Evolutionary conservation across 208 protist genomes (phyloP).

Genomic region (Plasmodiophora brassicae): DNA sequence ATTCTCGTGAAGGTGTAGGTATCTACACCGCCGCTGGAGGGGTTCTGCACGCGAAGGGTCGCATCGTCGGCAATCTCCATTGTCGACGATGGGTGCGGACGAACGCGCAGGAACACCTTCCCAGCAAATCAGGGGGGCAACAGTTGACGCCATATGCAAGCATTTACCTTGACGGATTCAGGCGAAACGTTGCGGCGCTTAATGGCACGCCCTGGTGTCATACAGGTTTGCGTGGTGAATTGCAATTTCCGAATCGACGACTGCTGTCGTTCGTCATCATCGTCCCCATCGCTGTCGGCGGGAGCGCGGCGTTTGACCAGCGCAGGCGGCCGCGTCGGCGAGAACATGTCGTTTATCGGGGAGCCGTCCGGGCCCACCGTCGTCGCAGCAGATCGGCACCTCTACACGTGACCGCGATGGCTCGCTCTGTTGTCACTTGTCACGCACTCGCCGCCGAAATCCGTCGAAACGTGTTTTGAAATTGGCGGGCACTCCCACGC

Average conservation of each 20-base stretch:
- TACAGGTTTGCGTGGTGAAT: not conserved
- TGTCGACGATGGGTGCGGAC: not conserved
- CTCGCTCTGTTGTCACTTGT: too few species aligned
- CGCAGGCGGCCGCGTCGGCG: too few species aligned
- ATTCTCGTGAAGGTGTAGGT: not conserved
- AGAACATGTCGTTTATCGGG: too few species aligned
- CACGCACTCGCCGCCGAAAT: too few species aligned
- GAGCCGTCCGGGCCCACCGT: too few species aligned
- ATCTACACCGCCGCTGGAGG: not conserved
- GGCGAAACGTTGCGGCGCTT: not conserved
- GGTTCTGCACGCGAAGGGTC: not conserved
- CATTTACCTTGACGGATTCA: not conserved
- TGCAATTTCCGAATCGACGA: not conserved
- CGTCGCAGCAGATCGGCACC: too few species aligned
- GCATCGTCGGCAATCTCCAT: not conserved
- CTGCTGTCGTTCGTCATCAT: not conserved
- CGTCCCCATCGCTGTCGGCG: not conserved
- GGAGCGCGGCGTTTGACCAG: not conserved
- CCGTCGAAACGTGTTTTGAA: too few species aligned
- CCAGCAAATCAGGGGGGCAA: not conserved
- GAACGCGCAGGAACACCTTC: not conserved
- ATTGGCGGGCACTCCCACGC: too few species aligned
- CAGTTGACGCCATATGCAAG: not conserved
- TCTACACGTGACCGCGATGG: too few species aligned
- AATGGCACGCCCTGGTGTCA: slow-evolving; percentile 7